phyloP scores from a whole-genome alignment of 2,329 filamentous ascomycete species.

The Rhinocladiella mackenziei region DNA sequence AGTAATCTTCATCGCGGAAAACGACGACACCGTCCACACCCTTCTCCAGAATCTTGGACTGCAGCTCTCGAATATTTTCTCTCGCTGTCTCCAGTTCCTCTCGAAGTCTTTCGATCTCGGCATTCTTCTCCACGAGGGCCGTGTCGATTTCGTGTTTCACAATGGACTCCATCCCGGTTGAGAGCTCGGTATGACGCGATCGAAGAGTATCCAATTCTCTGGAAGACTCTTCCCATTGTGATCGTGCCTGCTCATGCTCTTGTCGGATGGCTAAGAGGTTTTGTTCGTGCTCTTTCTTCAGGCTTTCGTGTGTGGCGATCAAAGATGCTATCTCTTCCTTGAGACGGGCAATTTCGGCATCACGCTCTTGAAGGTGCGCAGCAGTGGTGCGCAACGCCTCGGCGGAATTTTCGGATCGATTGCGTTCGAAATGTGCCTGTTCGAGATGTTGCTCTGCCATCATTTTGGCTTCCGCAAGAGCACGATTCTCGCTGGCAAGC shows the following conservation, averaged over 20 bases:
- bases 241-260: conserved; percentile 55
- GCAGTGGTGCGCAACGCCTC: conserved; percentile 62
- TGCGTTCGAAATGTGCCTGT: conserved; percentile 51
- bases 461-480: conserved; percentile 67
- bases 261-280: conserved; percentile 65
- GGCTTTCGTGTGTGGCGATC: conserved; percentile 75
- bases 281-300: conserved; percentile 70
- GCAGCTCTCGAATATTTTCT: conserved; percentile 57
- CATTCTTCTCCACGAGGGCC: conserved; percentile 74
- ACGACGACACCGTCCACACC: conserved; percentile 66
- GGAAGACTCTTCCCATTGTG: conserved; percentile 56
- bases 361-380: conserved; percentile 70
- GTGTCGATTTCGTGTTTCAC: conserved; percentile 59
- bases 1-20: conserved; percentile 86
- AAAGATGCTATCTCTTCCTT: conserved; percentile 76
- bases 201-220: conserved; percentile 68
- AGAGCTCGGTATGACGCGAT: conserved; percentile 59
- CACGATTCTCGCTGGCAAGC: conserved; percentile 76
- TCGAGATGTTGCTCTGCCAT: conserved; percentile 64
- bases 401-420: conserved; percentile 47
- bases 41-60: conserved; percentile 52
- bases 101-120: conserved; percentile 73
- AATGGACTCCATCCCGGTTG: conserved; percentile 59
- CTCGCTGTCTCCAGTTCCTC: conserved; percentile 70
- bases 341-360: conserved; percentile 79